phyloP scores from a whole-genome alignment of 805 yeast genomes.

The Jamesozyma lodderae region DNA sequence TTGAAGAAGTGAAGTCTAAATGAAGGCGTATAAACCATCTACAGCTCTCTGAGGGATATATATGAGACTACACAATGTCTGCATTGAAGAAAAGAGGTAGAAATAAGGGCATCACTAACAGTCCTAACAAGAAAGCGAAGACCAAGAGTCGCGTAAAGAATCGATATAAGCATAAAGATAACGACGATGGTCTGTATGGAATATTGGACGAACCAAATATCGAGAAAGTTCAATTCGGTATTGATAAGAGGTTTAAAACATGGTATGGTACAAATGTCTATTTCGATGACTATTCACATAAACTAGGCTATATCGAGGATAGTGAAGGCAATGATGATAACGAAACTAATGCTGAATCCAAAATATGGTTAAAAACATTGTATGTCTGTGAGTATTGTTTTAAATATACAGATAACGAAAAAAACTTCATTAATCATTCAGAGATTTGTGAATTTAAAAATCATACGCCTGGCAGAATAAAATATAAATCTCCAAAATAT shows the following conservation, averaged over 20 bases:
- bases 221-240: constrained; percentile 54
- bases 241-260: constrained; percentile 52
- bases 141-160: constrained; percentile 5
- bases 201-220: constrained; percentile 56
- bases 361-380: constrained; percentile 50
- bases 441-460: constrained; percentile 36
- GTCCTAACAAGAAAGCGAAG: not conserved
- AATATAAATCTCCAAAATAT: constrained; percentile 50
- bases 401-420: constrained; percentile 52
- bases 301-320: constrained; percentile 9
- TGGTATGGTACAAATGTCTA: constrained; percentile 88
- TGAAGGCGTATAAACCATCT: no score
- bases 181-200: constrained; percentile 43
- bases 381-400: constrained; percentile 78
- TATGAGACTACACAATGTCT: no score
- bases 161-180: constrained; percentile 17
- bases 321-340: not conserved
- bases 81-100: not conserved
- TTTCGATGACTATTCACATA: constrained; percentile 34
- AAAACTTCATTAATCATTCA: constrained; percentile 43
- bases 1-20: no score
- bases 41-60: no score
- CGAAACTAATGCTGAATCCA: constrained; percentile 8
- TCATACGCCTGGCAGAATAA: constrained; percentile 51
- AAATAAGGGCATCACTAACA: not conserved